Base-by-base conservation (phyloP, 345 rosid genomes). In the Citrus inodora region DNA sequence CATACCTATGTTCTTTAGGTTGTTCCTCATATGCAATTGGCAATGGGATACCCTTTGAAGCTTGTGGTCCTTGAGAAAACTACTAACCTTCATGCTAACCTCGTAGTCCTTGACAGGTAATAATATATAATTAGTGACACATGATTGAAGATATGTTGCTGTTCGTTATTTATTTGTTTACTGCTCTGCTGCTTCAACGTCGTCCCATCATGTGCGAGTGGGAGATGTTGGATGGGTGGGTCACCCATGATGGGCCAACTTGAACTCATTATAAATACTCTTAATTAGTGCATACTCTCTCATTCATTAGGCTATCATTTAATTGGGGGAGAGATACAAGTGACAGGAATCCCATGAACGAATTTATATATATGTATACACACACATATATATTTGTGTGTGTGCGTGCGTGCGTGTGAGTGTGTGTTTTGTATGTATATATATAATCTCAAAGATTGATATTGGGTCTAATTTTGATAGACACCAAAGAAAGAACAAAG, bases 21-120 rank as follows among this genome's bases (percentile, higher is more conserved):
- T 13, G 79, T 82, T 58, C 85, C 85, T 21, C 24, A 70, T 42
- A 73, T 85, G 46, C 78, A 79, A 70, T 69, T 85, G 51, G 87
- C 87, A 10, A 79, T 82, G 75, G 87, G 87, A 42, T 76, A 85
- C n/a, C 85, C 83, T 0, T 56, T 82, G 81, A 82, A 53, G 81
- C 83, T 85, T 7, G 79, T 85, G 37, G 80, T 81, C 58, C 82
- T 84, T 27, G 87, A 84, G 71, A 81, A 82, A 61, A 76, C 78
- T 27, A 79, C 83, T 27, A 84, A 25, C 70, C 82, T 84, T 73
- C 81, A 84, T 64, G 87, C 87, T 30, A 68, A 79, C 66, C 83
- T 81, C 0, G 87, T 81, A 21, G 83, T 84, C 67, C 80, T 84
- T 25, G 85, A 84, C 22, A 78, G 87, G 87, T 78, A 48, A 37